Conservation (phyloP, 2,329 filamentous ascomycete genomes). For the Cercospora sp. region DNA sequence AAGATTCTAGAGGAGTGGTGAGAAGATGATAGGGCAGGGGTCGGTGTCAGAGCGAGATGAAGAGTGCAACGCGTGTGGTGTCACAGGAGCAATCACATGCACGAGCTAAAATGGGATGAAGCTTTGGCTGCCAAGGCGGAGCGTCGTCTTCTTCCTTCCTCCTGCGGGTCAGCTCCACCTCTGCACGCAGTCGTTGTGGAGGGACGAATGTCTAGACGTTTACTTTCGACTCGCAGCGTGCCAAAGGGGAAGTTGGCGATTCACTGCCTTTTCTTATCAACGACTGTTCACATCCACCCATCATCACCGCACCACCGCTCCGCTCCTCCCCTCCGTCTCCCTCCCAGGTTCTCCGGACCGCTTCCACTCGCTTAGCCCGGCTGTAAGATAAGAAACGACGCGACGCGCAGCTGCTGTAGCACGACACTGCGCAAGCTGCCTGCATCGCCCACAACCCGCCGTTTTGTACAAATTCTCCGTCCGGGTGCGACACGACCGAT, state of each 20-base stretch:
- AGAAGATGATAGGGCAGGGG: not conserved
- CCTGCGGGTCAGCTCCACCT: not conserved
- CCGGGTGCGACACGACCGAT: not conserved
- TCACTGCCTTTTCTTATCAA: not conserved
- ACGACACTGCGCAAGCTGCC: not conserved
- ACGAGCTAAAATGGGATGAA: not conserved
- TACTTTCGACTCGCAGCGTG: not conserved
- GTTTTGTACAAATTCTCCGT: conserved; percentile 4
- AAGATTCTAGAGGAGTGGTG: not conserved
- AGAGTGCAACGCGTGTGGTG: not conserved
- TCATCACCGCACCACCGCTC: not conserved
- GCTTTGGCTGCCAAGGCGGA: not conserved
- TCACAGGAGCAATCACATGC: not conserved
- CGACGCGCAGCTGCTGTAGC: conserved; percentile 4
- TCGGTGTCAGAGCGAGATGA: not conserved
- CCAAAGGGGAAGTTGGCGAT: not conserved
- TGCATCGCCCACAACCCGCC: not conserved
- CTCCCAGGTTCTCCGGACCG: conserved; percentile 10
- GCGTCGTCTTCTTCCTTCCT: not conserved
- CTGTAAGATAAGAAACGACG: not conserved
- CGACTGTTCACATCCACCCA: not conserved
- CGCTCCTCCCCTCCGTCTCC: not conserved
- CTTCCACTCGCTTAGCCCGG: conserved; percentile 10
- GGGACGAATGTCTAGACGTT: not conserved
- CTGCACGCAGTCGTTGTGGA: not conserved